Base-by-base conservation (phyloP, 2,329 filamentous ascomycete genomes). In the Nemania abortiva region DNA sequence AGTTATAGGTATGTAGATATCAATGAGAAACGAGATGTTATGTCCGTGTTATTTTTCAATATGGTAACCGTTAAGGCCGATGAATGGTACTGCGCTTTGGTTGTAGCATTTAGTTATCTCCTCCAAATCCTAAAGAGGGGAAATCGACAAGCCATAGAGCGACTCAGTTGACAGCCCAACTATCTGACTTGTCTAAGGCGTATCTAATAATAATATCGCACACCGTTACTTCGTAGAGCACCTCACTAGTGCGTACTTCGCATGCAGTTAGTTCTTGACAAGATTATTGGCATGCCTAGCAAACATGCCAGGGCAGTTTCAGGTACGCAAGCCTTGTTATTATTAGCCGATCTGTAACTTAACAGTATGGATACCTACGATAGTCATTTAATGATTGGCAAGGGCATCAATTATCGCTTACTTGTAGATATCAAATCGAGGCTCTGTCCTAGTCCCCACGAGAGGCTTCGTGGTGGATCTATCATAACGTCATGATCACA, bases 291-390 rank as follows among this genome's bases (percentile, higher is more conserved):
- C 31, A 62, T 34, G 64, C n/a, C 29, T 31, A 50, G 58, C 24
- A 45, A 42, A 57, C 54, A 65, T 57, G 37, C 61, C 61, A 61
- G 66, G 50, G 52, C 42, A 57, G 66, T 65, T 65, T 65, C 66
- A 68, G 57, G 62, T 58, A 60, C 52, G 11, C 24, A 27, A 53
- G 45, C 27, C 34, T 52, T 42, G n/a, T 34, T 50, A 20, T 50
- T 22, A 50, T 13, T 61, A 13, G 49, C 34, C 24, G 24, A 11
- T 50, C n/a, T 18, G 29, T 22, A 18, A 52, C 24, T 29, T 29
- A 52, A 9, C 49, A 52, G 10, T 27, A 27, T 42, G 39, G 22
- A 13, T 50, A 24, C n/a, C 6, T 50, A 50, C n/a, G 52, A 55
- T 55, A 18, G 29, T 15, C 20, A 49, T 15, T 34, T 20, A 42